Evolutionary conservation across 1,284 basidiomycete species (phyloP).

Genomic region (Chalciporus piperatoides): DNA sequence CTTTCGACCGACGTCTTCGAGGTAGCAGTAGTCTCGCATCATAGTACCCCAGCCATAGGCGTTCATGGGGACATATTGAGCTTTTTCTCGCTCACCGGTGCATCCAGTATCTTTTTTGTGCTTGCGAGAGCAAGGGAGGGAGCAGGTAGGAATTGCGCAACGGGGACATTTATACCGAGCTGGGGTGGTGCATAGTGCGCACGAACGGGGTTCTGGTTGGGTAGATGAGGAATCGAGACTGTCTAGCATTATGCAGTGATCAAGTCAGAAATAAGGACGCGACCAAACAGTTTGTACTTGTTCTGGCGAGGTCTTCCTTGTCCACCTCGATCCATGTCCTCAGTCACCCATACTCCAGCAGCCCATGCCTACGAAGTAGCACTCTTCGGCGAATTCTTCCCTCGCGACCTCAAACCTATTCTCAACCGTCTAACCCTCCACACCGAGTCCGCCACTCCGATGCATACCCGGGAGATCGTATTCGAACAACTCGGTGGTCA

Average conservation of each 20-base stretch:
- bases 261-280: too few species aligned
- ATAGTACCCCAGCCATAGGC: slow-evolving; percentile 76
- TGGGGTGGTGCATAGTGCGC: slow-evolving; percentile 49
- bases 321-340: slow-evolving; percentile 22
- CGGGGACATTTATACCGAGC: slow-evolving; percentile 76
- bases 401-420: slow-evolving; percentile 58
- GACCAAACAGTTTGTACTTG: too few species aligned
- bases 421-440: slow-evolving; percentile 74
- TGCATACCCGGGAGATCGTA: slow-evolving; percentile 69
- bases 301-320: too few species aligned
- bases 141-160: slow-evolving; percentile 70
- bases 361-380: slow-evolving; percentile 70
- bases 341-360: slow-evolving; percentile 21
- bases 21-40: slow-evolving; percentile 81
- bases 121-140: slow-evolving; percentile 61
- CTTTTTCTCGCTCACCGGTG: slow-evolving; percentile 71
- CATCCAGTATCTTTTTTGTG: slow-evolving; percentile 71
- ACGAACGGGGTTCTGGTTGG: slow-evolving; percentile 7
- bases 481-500: slow-evolving; percentile 71
- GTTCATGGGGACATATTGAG: slow-evolving; percentile 74
- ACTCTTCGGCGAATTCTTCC: slow-evolving; percentile 70
- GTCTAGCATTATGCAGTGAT: slow-evolving; percentile 12
- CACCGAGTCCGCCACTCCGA: slow-evolving; percentile 64
- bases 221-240: not conserved
- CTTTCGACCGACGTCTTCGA: slow-evolving; percentile 76